These are phyloP conservation scores for Streptanthus diversifolius DNA, from an alignment of 345 rosid species.

Conservation along the genomic window DNA sequence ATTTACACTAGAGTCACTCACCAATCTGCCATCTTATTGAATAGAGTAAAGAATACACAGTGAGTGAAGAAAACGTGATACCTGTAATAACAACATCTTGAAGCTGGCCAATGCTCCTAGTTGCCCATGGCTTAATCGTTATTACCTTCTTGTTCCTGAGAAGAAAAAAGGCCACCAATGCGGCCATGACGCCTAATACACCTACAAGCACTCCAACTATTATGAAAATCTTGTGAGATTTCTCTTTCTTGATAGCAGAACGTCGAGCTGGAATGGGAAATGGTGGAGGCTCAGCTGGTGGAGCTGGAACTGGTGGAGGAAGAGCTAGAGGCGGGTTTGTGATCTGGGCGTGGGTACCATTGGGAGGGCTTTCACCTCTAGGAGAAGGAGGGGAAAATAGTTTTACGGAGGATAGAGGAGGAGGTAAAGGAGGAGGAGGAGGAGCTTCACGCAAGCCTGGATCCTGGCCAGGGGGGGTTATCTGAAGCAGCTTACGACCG, in stretches of 20 bases:
- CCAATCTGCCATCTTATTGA: background rate
- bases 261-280: too few species aligned
- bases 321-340: background rate
- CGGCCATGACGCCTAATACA: slow-evolving; percentile 31
- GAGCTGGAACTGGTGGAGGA: background rate
- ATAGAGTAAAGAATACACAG: slow-evolving; percentile 8
- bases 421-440: slow-evolving; percentile 2
- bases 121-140: slow-evolving; percentile 66
- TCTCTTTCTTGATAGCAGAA: background rate
- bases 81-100: slow-evolving; percentile 82
- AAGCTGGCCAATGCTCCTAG: slow-evolving; percentile 60
- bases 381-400: background rate
- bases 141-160: slow-evolving; percentile 46
- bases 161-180: slow-evolving; percentile 38
- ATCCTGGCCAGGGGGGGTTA: background rate
- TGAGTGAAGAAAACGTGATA: background rate
- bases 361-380: background rate
- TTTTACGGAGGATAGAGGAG: background rate
- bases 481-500: slow-evolving; percentile 30
- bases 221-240: background rate
- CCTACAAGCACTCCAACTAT: slow-evolving; percentile 34
- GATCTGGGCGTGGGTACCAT: background rate
- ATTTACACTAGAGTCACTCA: background rate
- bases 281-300: background rate
- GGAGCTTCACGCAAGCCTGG: background rate